Evolutionary conservation across 2,329 filamentous ascomycete species (phyloP).

Genomic region (Calycina herbarum): DNA sequence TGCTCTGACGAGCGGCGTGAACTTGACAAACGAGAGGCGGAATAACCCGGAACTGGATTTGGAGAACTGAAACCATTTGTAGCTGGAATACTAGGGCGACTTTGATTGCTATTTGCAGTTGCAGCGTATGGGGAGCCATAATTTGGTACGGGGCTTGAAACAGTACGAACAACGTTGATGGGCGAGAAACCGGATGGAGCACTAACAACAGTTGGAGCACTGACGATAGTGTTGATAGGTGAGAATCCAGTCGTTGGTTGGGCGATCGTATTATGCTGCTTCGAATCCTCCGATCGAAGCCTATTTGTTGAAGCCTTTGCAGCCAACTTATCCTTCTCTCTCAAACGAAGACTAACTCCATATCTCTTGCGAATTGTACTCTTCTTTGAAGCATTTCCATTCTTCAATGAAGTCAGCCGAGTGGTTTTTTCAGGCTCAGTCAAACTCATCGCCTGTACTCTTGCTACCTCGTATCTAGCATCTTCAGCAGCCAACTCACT

Average conservation of each 20-base stretch:
- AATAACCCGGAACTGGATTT: too few relatives aligned
- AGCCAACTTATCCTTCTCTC: conserved; percentile 31
- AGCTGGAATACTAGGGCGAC: not conserved
- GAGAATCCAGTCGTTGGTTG: not conserved
- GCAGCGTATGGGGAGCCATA: conserved; percentile 8
- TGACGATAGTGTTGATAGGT: conserved; percentile 7
- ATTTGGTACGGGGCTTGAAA: not conserved
- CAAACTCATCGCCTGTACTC: conserved; percentile 17
- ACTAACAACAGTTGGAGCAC: not conserved
- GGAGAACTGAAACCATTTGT: not conserved
- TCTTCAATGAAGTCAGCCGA: conserved; percentile 28
- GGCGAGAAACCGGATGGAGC: conserved; percentile 19
- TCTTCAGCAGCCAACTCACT: conserved; percentile 26
- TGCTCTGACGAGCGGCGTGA: not conserved
- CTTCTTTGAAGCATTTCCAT: conserved; percentile 32
- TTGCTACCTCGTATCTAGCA: conserved; percentile 16
- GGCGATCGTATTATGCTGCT: not conserved
- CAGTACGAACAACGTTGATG: conserved; percentile 14
- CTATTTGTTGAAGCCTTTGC: not conserved
- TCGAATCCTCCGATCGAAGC: conserved; percentile 3
- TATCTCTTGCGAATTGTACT: conserved; percentile 31
- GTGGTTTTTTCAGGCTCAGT: conserved; percentile 15
- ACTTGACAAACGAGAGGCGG: not conserved
- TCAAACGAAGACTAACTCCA: conserved; percentile 33
- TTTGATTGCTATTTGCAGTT: conserved; percentile 8